Evolutionary conservation across 108 stramenopile genomes (phyloP).

Genomic region (Skeletonema grethae): DNA sequence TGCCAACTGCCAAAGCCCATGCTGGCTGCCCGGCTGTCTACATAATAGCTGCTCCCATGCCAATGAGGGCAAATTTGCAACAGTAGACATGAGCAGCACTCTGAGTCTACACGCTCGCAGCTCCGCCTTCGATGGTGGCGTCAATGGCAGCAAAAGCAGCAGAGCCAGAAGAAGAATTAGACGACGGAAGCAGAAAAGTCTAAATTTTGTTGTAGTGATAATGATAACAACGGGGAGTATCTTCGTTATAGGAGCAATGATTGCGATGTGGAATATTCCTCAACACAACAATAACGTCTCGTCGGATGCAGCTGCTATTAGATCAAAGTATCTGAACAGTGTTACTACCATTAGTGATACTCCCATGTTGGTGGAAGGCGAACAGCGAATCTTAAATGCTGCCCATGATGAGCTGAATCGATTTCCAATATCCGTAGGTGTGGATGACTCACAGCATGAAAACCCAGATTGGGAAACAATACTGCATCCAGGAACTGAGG

Average conservation of each 20-base stretch:
- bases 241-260: constrained; percentile 1
- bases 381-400: constrained; percentile 15
- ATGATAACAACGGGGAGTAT: neutral
- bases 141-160: neutral
- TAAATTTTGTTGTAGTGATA: neutral
- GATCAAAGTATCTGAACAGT: neutral
- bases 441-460: constrained; percentile 8
- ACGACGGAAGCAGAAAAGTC: neutral
- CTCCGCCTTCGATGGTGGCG: neutral
- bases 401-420: constrained; percentile 20
- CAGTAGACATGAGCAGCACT: neutral
- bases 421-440: constrained; percentile 40
- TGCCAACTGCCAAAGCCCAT: no score
- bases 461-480: constrained; percentile 38
- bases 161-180: neutral
- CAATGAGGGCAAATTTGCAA: no score
- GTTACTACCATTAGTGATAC: neutral
- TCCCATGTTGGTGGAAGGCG: constrained; percentile 11
- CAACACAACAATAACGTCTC: neutral
- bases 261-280: constrained; percentile 10
- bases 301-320: neutral
- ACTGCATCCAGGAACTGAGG: constrained; percentile 44
- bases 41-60: no score
- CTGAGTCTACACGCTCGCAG: neutral
- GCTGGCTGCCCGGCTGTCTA: no score